Evolutionary conservation across 2,329 filamentous ascomycete species (phyloP), one percentile per base, ranked within the genome.

Genomic region (Lithohypha guttulata): DNA sequence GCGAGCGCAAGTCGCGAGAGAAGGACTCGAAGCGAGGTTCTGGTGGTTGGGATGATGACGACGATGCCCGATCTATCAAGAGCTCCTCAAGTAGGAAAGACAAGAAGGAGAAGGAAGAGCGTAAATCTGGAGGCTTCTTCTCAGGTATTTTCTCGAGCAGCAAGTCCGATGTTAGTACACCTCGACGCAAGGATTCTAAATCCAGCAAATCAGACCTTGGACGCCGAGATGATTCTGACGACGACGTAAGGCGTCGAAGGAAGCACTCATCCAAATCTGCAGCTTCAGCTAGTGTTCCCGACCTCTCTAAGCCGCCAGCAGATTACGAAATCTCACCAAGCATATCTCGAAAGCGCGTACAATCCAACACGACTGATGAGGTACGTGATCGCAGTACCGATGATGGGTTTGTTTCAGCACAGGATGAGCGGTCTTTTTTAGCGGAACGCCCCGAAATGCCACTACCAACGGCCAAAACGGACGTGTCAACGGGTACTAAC

Each of bases 391-490:
- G 43, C 22, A 50, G 46, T 26, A 35, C 44, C 7, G 50, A 52
- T 17, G 48, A 49, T 36, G 48, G 46, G 20, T 52, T 52, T 39
- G 46, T 51, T 19, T 52, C 50, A 25, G 47, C 49, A 13, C 45
- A 52, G 33, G 45, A 62, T 55, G 55, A 60, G 54, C 44, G 68
- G 63, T 69, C 73, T 77, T 77, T 77, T 77, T 76, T 77, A 78
- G 73, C 58, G 56, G 63, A 65, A 62, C 65, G 71, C 72, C 72
- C 70, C 69, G 73, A 74, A 71, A 69, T 70, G 62, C 66, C 66
- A 61, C 57, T 59, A 60, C 63, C 62, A 60, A 58, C 46, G 57
- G 56, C 52, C 50, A 56, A n/a, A 39, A 39, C 51, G 51, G 54
- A 44, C 47, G 49, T 51, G 51, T 58, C 51, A 51, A 54, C 46